Base-by-base conservation (phyloP, 306 rosid species). In the Acacia acuminata region DNA sequence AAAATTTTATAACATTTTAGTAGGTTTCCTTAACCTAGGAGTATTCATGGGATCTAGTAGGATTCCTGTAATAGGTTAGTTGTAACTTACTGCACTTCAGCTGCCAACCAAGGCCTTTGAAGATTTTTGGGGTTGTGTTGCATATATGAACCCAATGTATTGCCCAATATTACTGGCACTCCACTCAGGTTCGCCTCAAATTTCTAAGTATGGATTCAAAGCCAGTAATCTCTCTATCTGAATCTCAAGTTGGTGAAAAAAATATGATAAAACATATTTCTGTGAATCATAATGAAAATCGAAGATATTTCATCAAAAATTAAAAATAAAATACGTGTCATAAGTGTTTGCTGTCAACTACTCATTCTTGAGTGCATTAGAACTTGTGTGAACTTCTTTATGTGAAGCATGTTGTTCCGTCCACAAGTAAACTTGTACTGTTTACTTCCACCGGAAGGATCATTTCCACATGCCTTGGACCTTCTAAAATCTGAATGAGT, bases 51-150 rank as follows among this genome's bases (percentile, higher is more conserved):
- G 34, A 75, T 75, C 50, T 55, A 19, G 16, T 16, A 36, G 32
- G 47, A 51, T 50, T 51, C 30, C 17, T 34, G 47, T 53, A 30
- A 74, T 27, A n/a, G 47, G 7, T 36, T n/a, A 73, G 25, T 53
- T 34, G 78, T 75, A n/a, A 61, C 15, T 24, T 43, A 72, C 24
- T 61, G 16, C 32, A 24, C 36, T 24, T 61, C 34, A 61, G 67
- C 67, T 61, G 67, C 32, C 67, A 25, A 24, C 24, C 42, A 45
- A 25, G 5, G 27, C 22, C 42, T 73, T 47, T 30, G 27, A 53
- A 73, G 48, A 53, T 9, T 19, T 53, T 32, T 30, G 48, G 78
- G 66, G 66, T 53, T 74, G 32, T 74, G 45, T 51, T 73, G 77
- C 77, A 9, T 74, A 6, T 17, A 74, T 53, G 22, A 42, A n/a